Evolutionary conservation across 2,329 filamentous ascomycete genomes (phyloP), one percentile per base, ranked within the genome.

Genomic region (Tolypocladium pustulatum): DNA sequence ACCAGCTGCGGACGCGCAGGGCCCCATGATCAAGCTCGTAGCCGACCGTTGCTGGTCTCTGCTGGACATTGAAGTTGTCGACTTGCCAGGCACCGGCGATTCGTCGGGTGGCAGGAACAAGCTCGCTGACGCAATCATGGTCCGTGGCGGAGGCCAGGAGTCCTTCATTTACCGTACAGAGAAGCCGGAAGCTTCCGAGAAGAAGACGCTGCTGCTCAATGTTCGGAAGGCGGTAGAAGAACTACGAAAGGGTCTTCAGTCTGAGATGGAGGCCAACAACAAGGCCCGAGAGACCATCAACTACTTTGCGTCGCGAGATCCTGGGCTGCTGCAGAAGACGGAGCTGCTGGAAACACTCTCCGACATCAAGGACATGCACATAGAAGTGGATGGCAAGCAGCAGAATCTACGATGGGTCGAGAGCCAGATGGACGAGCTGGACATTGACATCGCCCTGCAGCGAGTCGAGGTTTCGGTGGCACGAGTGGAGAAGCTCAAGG

Each of bases 391-490:
- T 67, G 94, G 94, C 55, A 96, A 96, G 67, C 92, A 97, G 72
- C 91, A 97, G 70, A 97, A 94, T 69, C 81, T 99, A 54, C 89
- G 93, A 57, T 97, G 91, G 91, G 91, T 99, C 0, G 94, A 99
- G 71, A 85, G 86, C 57, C 91, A 97, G 73, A 89, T 99, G 72
- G 94, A 99, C 69, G 91, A 96, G 68, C 83, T 99, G 7, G 94
- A 99, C 68, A 97, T 97, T 66, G 88, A 96, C 66, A 92, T 99
- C 67, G 93, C 94, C 0, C 80, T 97, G 56, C 93, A 97, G 70
- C 83, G 84, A 49, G 94, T 96, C 64, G 91, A 97, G 66, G 83
- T 87, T 25, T 89, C 94, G 0, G 94, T 97, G 0, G 80, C 81
- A 6, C 84, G 87, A 36, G 88, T 97, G 1, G 94, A 97, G 72